Base-by-base conservation (phyloP, 805 yeast species). In the Lipomyces mesembrius region DNA sequence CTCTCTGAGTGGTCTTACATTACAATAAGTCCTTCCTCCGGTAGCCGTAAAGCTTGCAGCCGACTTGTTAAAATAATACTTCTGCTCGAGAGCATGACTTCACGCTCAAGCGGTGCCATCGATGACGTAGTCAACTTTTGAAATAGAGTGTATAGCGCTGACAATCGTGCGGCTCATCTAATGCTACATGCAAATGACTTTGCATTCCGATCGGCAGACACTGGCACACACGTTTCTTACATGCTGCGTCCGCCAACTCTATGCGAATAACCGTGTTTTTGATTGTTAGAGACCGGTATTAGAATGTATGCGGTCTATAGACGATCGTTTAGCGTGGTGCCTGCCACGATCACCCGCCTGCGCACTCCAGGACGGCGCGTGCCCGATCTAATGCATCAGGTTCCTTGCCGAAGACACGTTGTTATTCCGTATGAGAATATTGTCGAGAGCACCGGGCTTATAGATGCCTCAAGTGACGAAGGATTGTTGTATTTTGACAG, bases 401-500 rank as follows among this genome's bases (percentile, higher is more conserved):
- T 37, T 37, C 43, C 43, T 3, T 37, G 43, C 43, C 43, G 43
- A 37, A 17, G 39, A 55, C 12, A 32, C 59, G 12, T 34, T 9
- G 59, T 12, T 14, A 11, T 43, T 43, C 54, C 67, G 22, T 66
- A 58, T 51, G 64, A 35, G 12, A 46, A 59, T 32, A 22, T 57
- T 17, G 65, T 61, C 27, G 63, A 63, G 51, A 43, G 27, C 20
- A 58, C 66, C 5, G 75, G 75, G 9, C 51, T 65, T 5, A 68
- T 73, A 53, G 61, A 66, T 17, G 56, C 53, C 27, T 57, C 55
- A 1, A 39, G 39, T 1, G 63, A 66, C 46, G 73, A 73, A 61
- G 70, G 74, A 4, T 67, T 73, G 32, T 52, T 73, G 12, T 73
- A 73, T 53, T 61, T 73, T 46, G 73, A 71, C 59, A 71, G 71